Evolutionary conservation across 805 yeast genomes (phyloP).

Genomic region (Teunomyces gatunensis): DNA sequence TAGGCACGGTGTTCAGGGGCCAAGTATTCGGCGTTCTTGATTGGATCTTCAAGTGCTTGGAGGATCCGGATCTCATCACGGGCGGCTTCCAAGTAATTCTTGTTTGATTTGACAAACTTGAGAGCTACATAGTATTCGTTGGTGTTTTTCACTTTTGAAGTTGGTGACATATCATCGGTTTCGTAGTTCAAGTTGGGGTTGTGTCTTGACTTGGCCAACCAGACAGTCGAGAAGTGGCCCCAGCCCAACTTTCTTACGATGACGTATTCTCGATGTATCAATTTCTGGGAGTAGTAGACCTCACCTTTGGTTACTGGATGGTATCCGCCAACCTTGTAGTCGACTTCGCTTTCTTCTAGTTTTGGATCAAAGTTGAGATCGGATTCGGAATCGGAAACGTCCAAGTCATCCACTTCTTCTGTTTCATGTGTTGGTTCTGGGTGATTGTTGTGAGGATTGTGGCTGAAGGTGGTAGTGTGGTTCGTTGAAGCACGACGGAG

Average conservation of each 20-base stretch:
- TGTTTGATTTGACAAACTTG: conserved; percentile 56
- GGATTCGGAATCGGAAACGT: conserved; percentile 22
- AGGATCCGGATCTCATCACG: conserved; percentile 57
- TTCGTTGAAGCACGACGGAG: conserved; percentile 4
- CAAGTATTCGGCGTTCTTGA: conserved; percentile 11
- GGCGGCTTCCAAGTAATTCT: conserved; percentile 60
- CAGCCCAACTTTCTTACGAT: conserved; percentile 61
- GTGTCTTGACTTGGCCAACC: conserved; percentile 48
- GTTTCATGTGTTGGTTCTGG: conserved; percentile 1
- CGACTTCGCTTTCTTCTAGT: conserved; percentile 49
- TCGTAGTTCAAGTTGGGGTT: conserved; percentile 7
- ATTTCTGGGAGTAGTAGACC: conserved; percentile 40
- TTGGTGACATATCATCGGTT: neutral
- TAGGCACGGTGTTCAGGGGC: neutral
- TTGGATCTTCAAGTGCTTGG: conserved; percentile 29
- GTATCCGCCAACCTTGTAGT: conserved; percentile 61
- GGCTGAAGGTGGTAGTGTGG: conserved; percentile 1
- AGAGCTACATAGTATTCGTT: conserved; percentile 53
- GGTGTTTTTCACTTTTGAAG: conserved; percentile 6
- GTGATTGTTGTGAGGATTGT: neutral
- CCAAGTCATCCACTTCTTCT: conserved; percentile 8
- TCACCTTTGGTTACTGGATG: conserved; percentile 62
- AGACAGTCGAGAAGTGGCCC: conserved; percentile 75
- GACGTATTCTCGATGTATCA: conserved; percentile 38
- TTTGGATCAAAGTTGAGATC: conserved; percentile 26